Conservation (phyloP, 2,329 filamentous ascomycete genomes). For the Epicoccum nigrum region DNA sequence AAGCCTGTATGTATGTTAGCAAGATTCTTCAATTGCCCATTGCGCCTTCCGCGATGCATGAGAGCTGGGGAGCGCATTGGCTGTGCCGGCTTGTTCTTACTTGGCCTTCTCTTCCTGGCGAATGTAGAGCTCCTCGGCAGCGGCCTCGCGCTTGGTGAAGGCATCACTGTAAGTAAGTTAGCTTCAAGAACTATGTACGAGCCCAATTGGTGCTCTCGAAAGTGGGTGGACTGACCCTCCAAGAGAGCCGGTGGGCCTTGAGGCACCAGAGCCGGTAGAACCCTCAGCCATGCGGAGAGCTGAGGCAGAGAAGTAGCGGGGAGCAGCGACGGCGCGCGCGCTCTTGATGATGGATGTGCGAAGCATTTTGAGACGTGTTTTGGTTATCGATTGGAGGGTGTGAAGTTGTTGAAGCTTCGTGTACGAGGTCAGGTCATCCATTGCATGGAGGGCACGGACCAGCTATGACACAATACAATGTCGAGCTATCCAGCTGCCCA, state of each 20-base stretch:
- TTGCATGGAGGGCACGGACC: background rate
- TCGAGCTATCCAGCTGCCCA: background rate
- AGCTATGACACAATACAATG: background rate
- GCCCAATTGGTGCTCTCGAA: background rate
- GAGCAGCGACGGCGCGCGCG: constrained; percentile 46
- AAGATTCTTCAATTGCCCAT: background rate
- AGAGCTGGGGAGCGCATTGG: background rate
- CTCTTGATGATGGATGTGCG: constrained; percentile 49
- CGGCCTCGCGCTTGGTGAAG: constrained; percentile 90
- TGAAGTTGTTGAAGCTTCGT: background rate
- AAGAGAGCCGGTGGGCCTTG: constrained; percentile 49
- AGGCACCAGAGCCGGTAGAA: constrained; percentile 52
- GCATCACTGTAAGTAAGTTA: constrained; percentile 68
- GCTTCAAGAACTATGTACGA: background rate
- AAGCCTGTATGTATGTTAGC: constrained; percentile 58
- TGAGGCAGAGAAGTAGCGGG: constrained; percentile 52
- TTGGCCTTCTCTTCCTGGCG: constrained; percentile 88
- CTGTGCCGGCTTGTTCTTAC: constrained; percentile 46
- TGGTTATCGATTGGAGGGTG: background rate
- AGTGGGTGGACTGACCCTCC: constrained; percentile 36
- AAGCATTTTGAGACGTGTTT: constrained; percentile 38
- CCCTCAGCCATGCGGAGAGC: constrained; percentile 53
- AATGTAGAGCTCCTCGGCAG: constrained; percentile 84
- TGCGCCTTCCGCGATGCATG: background rate
- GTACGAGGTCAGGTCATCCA: background rate